phyloP scores from a whole-genome alignment of 2,329 filamentous ascomycete genomes.

The Paracoccidioides lutzii region DNA sequence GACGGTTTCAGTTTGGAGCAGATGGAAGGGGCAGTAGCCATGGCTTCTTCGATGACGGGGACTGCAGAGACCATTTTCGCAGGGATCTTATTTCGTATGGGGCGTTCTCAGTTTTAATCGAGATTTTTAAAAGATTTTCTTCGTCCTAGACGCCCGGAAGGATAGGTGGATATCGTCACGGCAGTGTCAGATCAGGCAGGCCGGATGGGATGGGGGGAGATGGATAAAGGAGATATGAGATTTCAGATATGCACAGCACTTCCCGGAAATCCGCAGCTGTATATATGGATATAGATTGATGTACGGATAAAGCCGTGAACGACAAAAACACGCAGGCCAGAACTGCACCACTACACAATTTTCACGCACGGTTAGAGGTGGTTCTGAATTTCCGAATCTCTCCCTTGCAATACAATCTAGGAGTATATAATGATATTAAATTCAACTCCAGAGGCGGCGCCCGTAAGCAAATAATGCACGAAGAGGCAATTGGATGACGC shows the following conservation, averaged over 20 bases:
- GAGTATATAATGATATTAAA: no score
- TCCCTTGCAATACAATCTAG: no score
- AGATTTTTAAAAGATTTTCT: no score
- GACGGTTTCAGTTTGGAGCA: slow-evolving; percentile 26
- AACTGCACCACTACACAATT: no score
- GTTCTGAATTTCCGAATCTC: no score
- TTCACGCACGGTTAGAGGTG: no score
- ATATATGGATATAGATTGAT: no score
- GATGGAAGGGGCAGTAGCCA: slow-evolving; percentile 12
- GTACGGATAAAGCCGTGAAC: no score
- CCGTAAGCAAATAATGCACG: neutral
- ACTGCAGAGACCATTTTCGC: slow-evolving; percentile 7
- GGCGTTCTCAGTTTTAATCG: neutral
- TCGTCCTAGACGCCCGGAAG: no score
- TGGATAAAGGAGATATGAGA: neutral
- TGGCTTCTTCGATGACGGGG: slow-evolving; percentile 6
- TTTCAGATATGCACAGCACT: no score
- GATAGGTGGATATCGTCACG: neutral
- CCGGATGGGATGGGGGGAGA: neutral
- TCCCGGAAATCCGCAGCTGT: no score
- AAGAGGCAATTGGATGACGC: neutral
- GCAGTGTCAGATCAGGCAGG: neutral
- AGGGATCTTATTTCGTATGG: neutral
- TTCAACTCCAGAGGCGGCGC: neutral
- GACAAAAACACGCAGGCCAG: no score